Conservation (phyloP, 1,284 basidiomycete species). For the Malassezia arunalokei region DNA sequence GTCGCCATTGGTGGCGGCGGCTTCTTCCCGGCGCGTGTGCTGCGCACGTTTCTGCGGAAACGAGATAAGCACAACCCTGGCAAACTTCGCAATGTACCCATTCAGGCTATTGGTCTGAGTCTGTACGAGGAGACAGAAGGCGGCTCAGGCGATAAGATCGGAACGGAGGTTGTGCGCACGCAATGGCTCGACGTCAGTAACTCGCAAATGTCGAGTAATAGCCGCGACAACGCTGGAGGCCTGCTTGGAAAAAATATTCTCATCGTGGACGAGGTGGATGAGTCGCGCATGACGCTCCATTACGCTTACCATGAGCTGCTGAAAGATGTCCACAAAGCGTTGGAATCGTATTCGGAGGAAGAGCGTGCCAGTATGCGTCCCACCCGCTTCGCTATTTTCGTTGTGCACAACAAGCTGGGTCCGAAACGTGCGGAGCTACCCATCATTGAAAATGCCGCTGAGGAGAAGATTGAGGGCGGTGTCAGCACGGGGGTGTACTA, state of each 20-base stretch:
- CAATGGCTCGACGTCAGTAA: slow-evolving; percentile 43
- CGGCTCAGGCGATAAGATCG: slow-evolving; percentile 33
- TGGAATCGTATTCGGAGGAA: slow-evolving; percentile 27
- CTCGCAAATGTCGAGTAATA: slow-evolving; percentile 21
- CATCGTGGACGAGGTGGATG: slow-evolving; percentile 46
- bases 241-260: slow-evolving; percentile 45
- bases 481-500: slow-evolving; percentile 40
- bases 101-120: slow-evolving; percentile 44
- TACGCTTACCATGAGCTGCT: slow-evolving; percentile 44
- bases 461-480: slow-evolving; percentile 30
- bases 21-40: slow-evolving; percentile 43
- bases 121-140: slow-evolving; percentile 44
- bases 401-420: slow-evolving; percentile 42
- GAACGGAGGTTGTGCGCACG: slow-evolving; percentile 41
- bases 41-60: slow-evolving; percentile 44
- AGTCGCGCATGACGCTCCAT: slow-evolving; percentile 42
- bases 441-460: slow-evolving; percentile 21
- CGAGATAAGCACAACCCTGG: slow-evolving; percentile 25
- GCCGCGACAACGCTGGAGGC: slow-evolving; percentile 28
- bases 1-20: slow-evolving; percentile 44
- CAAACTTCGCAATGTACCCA: slow-evolving; percentile 43
- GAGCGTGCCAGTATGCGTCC: slow-evolving; percentile 31
- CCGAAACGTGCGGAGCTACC: slow-evolving; percentile 40
- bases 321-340: slow-evolving; percentile 36
- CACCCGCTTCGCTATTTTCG: slow-evolving; percentile 45